Evolutionary conservation across 345 rosid species (phyloP), one percentile per base, ranked within the genome.

Genomic region (Capsella bursapastoris): DNA sequence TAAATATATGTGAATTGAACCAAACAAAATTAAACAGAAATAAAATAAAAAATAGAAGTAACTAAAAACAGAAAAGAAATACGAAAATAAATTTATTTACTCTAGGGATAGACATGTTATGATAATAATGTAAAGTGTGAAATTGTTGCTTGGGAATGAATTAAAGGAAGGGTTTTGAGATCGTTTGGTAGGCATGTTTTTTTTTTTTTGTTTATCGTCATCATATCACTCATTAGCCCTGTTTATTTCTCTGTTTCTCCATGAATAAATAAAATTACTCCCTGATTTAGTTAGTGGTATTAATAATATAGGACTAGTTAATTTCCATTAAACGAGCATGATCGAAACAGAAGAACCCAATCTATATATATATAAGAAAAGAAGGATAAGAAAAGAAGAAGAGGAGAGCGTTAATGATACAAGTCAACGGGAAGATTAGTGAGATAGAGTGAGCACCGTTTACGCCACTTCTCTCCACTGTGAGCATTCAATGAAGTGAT

Each of bases 391-490:
- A 22, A 22, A 12, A 12, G 43, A 11, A 37, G n/a, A 45, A 13
- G 4, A 29, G 38, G 8, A 3, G 48, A 40, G 61, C 1, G 31
- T 6, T 7, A 43, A 6, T 31, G 16, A 22, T 15, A 5, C 14
- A 60, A 62, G 74, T 76, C 79, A 76, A 76, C 70, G 70, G 66
- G 78, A 11, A 59, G 68, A 59, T 67, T 6, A 9, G 32, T n/a
- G 70, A 68, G 74, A 49, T 34, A 64, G 49, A 76, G 79, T 53
- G 57, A 76, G 71, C 80, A 76, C 75, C 70, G 68, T 76, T 55
- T 64, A 70, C 75, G 80, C 45, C 35, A 66, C 59, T 22, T 66
- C 43, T 37, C 68, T 37, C 68, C 49, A 67, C 12, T 52, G 28
- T 43, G 70, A 44, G 70, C 70, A 62, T 61, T 56, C 9, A 56